Percentiles rank a stretch among this genome's conserved stretches.
These are phyloP conservation scores for Candida chauliodis DNA, from an alignment of 805 yeast species.

Conservation along the genomic window DNA sequence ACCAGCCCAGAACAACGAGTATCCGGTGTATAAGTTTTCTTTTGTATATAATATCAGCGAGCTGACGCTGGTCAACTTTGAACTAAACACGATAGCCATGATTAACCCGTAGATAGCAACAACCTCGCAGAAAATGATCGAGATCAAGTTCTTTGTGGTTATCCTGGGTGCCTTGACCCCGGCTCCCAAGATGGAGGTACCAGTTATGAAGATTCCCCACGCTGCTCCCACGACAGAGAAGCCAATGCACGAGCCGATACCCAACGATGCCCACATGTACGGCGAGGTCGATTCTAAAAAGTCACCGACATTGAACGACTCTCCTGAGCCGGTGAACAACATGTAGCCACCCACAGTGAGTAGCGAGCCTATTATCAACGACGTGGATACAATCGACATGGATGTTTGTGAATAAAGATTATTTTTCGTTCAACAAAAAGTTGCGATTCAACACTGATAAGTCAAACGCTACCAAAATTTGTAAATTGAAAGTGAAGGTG, in stretches of 20 bases:
- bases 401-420: background rate
- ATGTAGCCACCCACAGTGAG: slow-evolving; percentile 49
- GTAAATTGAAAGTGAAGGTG: too few species aligned
- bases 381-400: slow-evolving; percentile 9
- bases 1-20: slow-evolving; percentile 97
- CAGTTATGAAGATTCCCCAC: slow-evolving; percentile 98
- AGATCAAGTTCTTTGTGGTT: slow-evolving; percentile 93
- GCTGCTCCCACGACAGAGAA: slow-evolving; percentile 96
- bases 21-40: slow-evolving; percentile 91
- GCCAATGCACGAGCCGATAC: slow-evolving; percentile 89
- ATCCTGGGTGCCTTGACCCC: slow-evolving; percentile 98
- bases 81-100: slow-evolving; percentile 94
- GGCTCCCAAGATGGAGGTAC: slow-evolving; percentile 92
- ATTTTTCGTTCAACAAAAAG: slow-evolving; percentile 4
- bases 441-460: slow-evolving; percentile 3
- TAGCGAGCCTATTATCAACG: slow-evolving; percentile 29
- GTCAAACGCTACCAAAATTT: background rate
- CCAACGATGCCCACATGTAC: slow-evolving; percentile 93
- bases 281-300: slow-evolving; percentile 86
- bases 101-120: slow-evolving; percentile 97
- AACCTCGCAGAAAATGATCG: slow-evolving; percentile 97
- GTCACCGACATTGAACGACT: slow-evolving; percentile 85
- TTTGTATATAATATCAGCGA: slow-evolving; percentile 64
- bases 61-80: slow-evolving; percentile 74
- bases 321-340: slow-evolving; percentile 91